These are phyloP conservation scores for Powellomyces hirtus DNA, from an alignment of 192 early-diverging fungal species.

Conservation along the genomic window DNA sequence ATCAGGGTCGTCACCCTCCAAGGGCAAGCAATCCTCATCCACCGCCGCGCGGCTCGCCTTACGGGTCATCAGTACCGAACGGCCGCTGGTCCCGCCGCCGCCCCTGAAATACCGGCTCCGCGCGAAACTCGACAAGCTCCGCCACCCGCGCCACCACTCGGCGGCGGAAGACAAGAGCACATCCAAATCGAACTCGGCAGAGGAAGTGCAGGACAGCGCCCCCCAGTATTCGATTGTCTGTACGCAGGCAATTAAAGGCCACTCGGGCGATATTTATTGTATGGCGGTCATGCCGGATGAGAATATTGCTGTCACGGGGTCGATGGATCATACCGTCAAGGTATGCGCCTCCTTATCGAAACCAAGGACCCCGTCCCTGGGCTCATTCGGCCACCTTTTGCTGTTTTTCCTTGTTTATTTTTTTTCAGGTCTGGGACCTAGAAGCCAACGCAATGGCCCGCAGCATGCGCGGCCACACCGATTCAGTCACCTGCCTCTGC, in stretches of 20 bases:
- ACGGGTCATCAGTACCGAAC: too few species aligned
- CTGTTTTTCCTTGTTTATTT: too few species aligned
- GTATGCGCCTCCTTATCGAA: conserved; percentile 11
- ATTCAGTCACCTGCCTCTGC: conserved; percentile 38
- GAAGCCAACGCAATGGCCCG: conserved; percentile 15
- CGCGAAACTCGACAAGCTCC: conserved; percentile 1
- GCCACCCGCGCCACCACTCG: not conserved
- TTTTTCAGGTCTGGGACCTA: conserved; percentile 40
- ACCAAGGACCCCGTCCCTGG: too few species aligned
- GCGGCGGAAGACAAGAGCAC: not conserved
- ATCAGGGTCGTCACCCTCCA: too few species aligned
- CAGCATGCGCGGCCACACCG: conserved; percentile 42
- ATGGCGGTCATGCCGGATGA: conserved; percentile 69
- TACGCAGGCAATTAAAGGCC: conserved; percentile 48
- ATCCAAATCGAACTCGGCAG: not conserved
- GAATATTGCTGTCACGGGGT: conserved; percentile 56
- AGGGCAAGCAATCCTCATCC: too few species aligned
- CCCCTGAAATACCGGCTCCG: too few species aligned
- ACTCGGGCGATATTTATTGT: conserved; percentile 71
- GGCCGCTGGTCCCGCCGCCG: too few species aligned
- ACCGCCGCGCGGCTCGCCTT: too few species aligned
- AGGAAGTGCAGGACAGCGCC: too few species aligned
- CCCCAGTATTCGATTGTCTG: not conserved
- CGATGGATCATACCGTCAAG: conserved; percentile 34
- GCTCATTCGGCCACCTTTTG: too few species aligned